Base-by-base conservation (phyloP, 2,329 filamentous ascomycete genomes). In the Pleoardoris graminearum region DNA sequence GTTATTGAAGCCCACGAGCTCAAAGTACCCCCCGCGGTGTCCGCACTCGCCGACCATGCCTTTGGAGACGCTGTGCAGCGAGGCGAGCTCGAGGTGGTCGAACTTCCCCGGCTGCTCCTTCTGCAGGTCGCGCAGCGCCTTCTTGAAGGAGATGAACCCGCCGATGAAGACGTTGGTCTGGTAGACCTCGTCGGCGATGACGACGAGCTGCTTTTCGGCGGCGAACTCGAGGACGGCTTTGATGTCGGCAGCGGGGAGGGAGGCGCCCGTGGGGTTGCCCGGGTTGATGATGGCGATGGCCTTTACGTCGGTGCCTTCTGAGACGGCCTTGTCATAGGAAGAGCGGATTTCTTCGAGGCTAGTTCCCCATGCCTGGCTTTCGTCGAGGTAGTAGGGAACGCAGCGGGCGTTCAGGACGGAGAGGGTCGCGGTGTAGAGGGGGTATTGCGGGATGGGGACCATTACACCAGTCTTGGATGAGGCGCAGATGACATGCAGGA, bases 11-110 rank as follows among this genome's bases (percentile, higher is more conserved):
- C 90, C 90, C 54, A 92, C 85, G 51, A 99, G 86, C 81, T 99
- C 94, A 71, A 97, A 97, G 82, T 96, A 99, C 49, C 94, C 94
- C 64, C 93, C 94, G 59, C 94, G 90, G 80, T 99, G 94, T 47
- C 94, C 94, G 74, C 94, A 99, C 80, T 99, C 94, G 70, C 94
- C 94, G 7, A 97, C 90, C 92, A 99, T 97, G 67, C 94, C 94
- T 84, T 99, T 99, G 72, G 91, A 96, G 50, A 95, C 83, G 67
- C 88, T 93, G 82, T 99, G 93, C 61, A 99, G 81, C 47, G 91
- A 96, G 43, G 88, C 93, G 52, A 99, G 85, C 79, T 97, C 92
- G 54, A 99, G 80, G 62, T 84, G 74, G 75, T 96, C 89, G 77
- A 91, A 97, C 72, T 85, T 86, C 67, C 85, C 89, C 22, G 77